Conservation (phyloP, 1,139 yeast genomes). For the Zygosaccharomyces sapae region DNA sequence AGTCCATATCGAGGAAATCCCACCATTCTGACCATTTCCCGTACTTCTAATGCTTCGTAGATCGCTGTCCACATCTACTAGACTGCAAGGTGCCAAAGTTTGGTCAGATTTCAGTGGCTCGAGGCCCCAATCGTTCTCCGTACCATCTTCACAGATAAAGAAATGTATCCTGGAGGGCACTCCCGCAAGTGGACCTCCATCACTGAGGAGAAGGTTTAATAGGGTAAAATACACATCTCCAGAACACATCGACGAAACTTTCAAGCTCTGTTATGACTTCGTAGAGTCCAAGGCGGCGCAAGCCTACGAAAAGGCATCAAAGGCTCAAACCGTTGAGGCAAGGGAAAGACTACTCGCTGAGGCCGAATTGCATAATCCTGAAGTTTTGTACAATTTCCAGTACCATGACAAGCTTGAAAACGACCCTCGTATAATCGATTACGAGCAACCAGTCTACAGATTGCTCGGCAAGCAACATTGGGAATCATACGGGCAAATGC, state of each 20-base stretch:
- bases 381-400: conserved; percentile 65
- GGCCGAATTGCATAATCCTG: conserved; percentile 76
- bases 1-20: neutral
- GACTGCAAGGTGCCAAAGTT: conserved; percentile 12
- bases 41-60: conserved; percentile 19
- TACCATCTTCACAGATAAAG: conserved; percentile 16
- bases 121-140: conserved; percentile 17
- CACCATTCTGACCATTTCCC: neutral
- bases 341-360: conserved; percentile 37
- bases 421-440: conserved; percentile 51
- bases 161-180: conserved; percentile 24
- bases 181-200: conserved; percentile 39
- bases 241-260: conserved; percentile 63
- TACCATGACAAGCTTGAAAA: conserved; percentile 40
- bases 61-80: conserved; percentile 16
- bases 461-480: conserved; percentile 64
- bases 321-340: conserved; percentile 33
- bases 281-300: conserved; percentile 47
- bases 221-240: conserved; percentile 62
- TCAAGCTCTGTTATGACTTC: conserved; percentile 60
- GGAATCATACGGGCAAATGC: conserved; percentile 52
- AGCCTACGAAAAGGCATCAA: conserved; percentile 22
- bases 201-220: conserved; percentile 44
- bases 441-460: conserved; percentile 75
- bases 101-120: conserved; percentile 21